Conservation (phyloP, 2,329 filamentous ascomycete genomes). For the Cryphonectria nitschkei region DNA sequence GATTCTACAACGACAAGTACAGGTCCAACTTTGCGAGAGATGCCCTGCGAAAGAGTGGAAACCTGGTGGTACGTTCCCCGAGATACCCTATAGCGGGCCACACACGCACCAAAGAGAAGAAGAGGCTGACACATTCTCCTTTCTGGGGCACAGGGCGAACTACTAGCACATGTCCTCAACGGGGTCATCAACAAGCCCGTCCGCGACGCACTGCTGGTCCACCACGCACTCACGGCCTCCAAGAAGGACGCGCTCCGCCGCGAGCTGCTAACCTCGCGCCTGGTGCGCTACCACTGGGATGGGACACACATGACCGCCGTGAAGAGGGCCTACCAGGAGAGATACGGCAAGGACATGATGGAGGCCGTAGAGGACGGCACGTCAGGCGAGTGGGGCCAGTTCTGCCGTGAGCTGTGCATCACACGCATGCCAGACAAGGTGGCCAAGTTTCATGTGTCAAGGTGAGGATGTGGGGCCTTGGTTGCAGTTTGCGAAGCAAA, state of each 20-base stretch:
- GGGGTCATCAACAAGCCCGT: constrained; percentile 95
- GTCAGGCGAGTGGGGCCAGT: constrained; percentile 74
- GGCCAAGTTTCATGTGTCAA: constrained; percentile 44
- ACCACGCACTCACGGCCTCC: constrained; percentile 83
- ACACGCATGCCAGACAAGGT: constrained; percentile 64
- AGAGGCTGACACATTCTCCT: constrained; percentile 5
- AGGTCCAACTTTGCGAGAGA: constrained; percentile 83
- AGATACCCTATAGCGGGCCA: not conserved
- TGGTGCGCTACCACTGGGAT: constrained; percentile 94
- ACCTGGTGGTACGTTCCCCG: constrained; percentile 75
- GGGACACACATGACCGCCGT: constrained; percentile 77
- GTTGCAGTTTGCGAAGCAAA: not conserved
- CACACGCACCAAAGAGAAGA: constrained; percentile 17
- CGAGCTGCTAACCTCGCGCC: constrained; percentile 83
- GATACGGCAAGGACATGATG: constrained; percentile 75
- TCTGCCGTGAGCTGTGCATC: constrained; percentile 73
- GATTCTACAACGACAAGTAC: constrained; percentile 74
- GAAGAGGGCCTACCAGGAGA: constrained; percentile 77
- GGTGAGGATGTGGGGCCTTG: not conserved
- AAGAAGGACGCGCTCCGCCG: constrained; percentile 73
- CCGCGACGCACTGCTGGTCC: constrained; percentile 85
- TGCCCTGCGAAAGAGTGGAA: constrained; percentile 85
- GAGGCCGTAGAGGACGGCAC: constrained; percentile 79
- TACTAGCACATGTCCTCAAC: constrained; percentile 93
- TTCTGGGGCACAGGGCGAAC: constrained; percentile 70